Evolutionary conservation across 495 filamentous ascomycete species (phyloP), one percentile per base, ranked within the genome.

Genomic region (Penicillium desertorum): DNA sequence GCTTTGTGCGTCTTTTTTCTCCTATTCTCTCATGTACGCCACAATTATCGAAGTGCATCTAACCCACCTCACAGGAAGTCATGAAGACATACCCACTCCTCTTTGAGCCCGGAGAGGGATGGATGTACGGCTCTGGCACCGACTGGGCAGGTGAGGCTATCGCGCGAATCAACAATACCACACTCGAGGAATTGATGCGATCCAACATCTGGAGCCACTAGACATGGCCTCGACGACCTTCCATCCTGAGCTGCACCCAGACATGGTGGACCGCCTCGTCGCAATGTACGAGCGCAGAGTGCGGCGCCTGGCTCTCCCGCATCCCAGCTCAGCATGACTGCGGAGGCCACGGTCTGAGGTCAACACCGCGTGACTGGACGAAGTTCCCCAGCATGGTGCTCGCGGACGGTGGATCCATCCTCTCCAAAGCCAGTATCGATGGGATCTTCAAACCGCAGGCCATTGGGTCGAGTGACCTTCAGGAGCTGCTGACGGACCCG

Each of bases 121-220:
- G 67, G 77, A 52, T 52, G 10, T 82, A 81, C 53, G 68, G 76
- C 17, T 55, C 57, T 8, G 62, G 71, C 11, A 57, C 77, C 3
- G 77, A 81, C 60, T 80, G 77, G 76, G 74, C 73, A 1, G 73
- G 78, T 11, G 58, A 65, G 23, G 45, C 75, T 12, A 57, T 80
- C 36, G 65, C 72, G 19, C 61, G 68, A 4, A 64, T 74, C 5
- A 74, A 61, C 43, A 62, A 64, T 4, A 29, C 52, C 25, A 69
- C 56, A 6, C 63, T 81, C 20, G 75, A 74, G 22, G 60, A 73
- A 4, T 77, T 73, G 59, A 69, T 81, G 63, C 54, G 66, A 23
- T 56, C 52, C 51, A 57, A 78, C 51, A 68, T 83, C 19, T 79
- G 64, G 50, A 44, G 3, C 72, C 66, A 10, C 58, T 83, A 1